phyloP scores from a whole-genome alignment of 352 stramenopile genomes.

The Aphanomyces cochlioides region DNA sequence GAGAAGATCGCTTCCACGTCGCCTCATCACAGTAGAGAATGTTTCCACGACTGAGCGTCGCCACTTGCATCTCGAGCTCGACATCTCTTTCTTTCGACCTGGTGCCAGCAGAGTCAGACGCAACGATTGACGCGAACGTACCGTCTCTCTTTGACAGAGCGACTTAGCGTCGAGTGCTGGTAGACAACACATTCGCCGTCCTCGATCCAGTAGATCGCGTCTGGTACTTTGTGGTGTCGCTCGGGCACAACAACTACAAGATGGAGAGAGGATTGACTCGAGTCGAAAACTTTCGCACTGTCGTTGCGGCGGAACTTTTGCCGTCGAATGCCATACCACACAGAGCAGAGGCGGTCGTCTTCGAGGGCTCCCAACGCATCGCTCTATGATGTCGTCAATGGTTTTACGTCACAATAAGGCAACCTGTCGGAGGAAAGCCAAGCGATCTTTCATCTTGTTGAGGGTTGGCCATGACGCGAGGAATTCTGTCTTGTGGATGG shows the following conservation, averaged over 20 bases:
- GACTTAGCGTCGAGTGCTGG: neutral
- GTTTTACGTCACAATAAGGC: neutral
- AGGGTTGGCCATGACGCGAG: constrained; percentile 14
- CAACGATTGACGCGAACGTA: neutral
- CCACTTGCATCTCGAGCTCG: constrained; percentile 15
- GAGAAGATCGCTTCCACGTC: constrained; percentile 5
- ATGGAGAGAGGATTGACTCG: neutral
- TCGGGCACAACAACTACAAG: constrained; percentile 13
- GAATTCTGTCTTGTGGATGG: constrained; percentile 25
- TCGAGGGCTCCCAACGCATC: constrained; percentile 22
- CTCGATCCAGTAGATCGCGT: constrained; percentile 14
- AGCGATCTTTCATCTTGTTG: neutral
- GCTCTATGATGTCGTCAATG: neutral
- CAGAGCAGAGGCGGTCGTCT: constrained; percentile 20
- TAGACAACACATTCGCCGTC: constrained; percentile 23
- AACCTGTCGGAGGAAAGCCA: constrained; percentile 22
- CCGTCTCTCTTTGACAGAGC: constrained; percentile 7
- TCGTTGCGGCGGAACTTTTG: constrained; percentile 14
- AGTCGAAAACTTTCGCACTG: neutral
- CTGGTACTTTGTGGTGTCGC: constrained; percentile 1
- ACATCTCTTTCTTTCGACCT: constrained; percentile 22
- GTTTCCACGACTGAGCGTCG: constrained; percentile 15
- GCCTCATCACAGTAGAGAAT: constrained; percentile 21
- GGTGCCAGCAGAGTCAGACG: too few species aligned
- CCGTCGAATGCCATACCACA: constrained; percentile 19